Percentiles rank a stretch among this genome's conserved stretches.
These are phyloP conservation scores for Paramecium biaurelia DNA, from an alignment of 73 alveolate genomes.

Conservation along the genomic window DNA sequence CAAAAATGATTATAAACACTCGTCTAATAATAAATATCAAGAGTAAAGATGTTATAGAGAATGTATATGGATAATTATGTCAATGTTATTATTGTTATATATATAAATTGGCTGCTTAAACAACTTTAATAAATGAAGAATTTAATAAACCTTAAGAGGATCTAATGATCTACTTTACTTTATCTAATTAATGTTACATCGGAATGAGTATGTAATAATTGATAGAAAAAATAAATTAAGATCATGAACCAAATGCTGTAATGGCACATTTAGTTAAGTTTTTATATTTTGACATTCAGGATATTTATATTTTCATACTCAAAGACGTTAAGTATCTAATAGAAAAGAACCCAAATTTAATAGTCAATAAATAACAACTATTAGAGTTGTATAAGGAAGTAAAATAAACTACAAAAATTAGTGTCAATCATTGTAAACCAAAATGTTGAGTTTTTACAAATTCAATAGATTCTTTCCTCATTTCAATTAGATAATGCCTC, in stretches of 20 bases:
- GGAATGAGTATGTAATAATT: neutral
- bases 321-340: slow-evolving; percentile 42
- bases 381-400: slow-evolving; percentile 37
- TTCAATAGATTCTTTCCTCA: slow-evolving; percentile 29
- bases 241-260: neutral
- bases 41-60: neutral
- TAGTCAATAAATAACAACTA: neutral
- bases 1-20: neutral
- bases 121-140: slow-evolving; percentile 32
- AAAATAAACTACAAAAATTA: neutral
- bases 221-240: neutral
- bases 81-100: slow-evolving; percentile 20
- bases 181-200: slow-evolving; percentile 19
- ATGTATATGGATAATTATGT: neutral
- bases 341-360: neutral
- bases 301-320: neutral
- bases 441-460: slow-evolving; percentile 13
- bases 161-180: slow-evolving; percentile 25
- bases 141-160: slow-evolving; percentile 22
- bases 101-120: slow-evolving; percentile 31
- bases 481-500: slow-evolving; percentile 29
- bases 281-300: slow-evolving; percentile 29
- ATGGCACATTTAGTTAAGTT: slow-evolving; percentile 36
- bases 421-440: slow-evolving; percentile 18
- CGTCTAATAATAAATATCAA: neutral